A percentile compares a stretch with the other conserved stretches of the same genome.
These are phyloP conservation scores for Kodamaea arcana DNA, from an alignment of 1,139 yeast species.

Conservation along the genomic window DNA sequence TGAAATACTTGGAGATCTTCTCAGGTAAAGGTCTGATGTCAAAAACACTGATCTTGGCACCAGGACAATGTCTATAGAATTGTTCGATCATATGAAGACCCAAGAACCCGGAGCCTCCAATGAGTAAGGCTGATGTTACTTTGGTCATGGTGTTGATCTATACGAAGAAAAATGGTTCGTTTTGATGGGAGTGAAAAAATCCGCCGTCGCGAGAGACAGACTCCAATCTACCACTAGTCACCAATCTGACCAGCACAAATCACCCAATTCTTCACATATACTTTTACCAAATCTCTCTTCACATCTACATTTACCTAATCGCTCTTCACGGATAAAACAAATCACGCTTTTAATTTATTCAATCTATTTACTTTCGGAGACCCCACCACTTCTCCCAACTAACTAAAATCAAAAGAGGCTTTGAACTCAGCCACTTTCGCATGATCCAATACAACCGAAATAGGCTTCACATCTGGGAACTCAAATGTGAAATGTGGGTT, in stretches of 20 bases:
- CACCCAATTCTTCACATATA: too few relatives aligned
- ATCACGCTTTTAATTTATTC: too few relatives aligned
- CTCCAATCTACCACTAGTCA: too few relatives aligned
- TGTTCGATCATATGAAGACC: constrained; percentile 90
- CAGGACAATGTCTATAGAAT: constrained; percentile 63
- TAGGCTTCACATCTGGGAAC: constrained; percentile 29
- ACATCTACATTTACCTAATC: too few relatives aligned
- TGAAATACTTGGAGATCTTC: constrained; percentile 63
- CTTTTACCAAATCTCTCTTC: too few relatives aligned
- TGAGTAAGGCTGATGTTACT: constrained; percentile 63
- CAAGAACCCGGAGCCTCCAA: constrained; percentile 94
- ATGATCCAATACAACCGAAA: constrained; percentile 20
- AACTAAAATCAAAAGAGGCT: constrained; percentile 25
- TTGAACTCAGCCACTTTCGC: constrained; percentile 27
- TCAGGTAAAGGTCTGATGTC: constrained; percentile 87
- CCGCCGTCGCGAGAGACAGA: too few relatives aligned
- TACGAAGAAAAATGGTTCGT: too few relatives aligned
- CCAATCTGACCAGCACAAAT: too few relatives aligned
- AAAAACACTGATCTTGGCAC: constrained; percentile 76
- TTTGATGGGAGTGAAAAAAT: too few relatives aligned
- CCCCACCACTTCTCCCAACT: too few relatives aligned
- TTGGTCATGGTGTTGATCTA: constrained; percentile 18
- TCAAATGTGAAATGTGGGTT: constrained; percentile 10
- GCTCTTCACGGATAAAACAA: too few relatives aligned
- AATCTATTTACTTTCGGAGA: too few relatives aligned